Percentiles rank a stretch among this genome's conserved stretches.
These are phyloP conservation scores for Lycium ferocissimum DNA, from an alignment of 257 asterid genomes.

Conservation along the genomic window DNA sequence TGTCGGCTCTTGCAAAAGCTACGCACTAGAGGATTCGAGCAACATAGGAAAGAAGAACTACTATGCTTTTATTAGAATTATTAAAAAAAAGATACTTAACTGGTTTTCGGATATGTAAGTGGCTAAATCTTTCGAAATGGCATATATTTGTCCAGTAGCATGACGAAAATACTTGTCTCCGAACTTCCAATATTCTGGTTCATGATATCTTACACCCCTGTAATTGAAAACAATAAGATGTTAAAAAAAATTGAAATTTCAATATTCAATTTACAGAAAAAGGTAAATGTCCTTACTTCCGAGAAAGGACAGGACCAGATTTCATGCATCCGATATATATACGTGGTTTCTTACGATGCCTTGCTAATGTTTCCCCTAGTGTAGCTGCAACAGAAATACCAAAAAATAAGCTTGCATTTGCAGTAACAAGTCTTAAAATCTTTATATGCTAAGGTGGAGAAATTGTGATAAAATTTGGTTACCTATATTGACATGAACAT, in stretches of 20 bases:
- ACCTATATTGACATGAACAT: conserved; percentile 96
- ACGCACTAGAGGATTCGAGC: too few species aligned
- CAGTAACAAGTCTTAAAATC: background rate
- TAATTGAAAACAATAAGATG: conserved; percentile 11
- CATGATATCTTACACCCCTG: conserved; percentile 96
- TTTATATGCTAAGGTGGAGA: background rate
- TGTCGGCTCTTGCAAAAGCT: too few species aligned
- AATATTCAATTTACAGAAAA: background rate
- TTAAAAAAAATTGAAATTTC: background rate
- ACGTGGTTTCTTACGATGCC: conserved; percentile 66
- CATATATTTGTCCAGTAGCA: conserved; percentile 92
- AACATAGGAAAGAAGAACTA: background rate
- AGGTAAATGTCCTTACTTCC: conserved; percentile 51
- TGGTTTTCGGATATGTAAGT: conserved; percentile 72
- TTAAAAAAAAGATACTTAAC: conserved; percentile 48
- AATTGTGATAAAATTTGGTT: background rate
- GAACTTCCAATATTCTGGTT: conserved; percentile 92
- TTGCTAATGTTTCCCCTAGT: conserved; percentile 78
- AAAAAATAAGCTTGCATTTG: background rate
- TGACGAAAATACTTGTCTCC: conserved; percentile 98
- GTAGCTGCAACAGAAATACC: conserved; percentile 61
- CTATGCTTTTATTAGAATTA: background rate
- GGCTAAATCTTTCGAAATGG: conserved; percentile 86
- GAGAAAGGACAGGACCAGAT: conserved; percentile 94
- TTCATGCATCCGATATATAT: conserved; percentile 90